Conservation (phyloP, 768 basidiomycete genomes). For the Xerocomus spinulosus region DNA sequence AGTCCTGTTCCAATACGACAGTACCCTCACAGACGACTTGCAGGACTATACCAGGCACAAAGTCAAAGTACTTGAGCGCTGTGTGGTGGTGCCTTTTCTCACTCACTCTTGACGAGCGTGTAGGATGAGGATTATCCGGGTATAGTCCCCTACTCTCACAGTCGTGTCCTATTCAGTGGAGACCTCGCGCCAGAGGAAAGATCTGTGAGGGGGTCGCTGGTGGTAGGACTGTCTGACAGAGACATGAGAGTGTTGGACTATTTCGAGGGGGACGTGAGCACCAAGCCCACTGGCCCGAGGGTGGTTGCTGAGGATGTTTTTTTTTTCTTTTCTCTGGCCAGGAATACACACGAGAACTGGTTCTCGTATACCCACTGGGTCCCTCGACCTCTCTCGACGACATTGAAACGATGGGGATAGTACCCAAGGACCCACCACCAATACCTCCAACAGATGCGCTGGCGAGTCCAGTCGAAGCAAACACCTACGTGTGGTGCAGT, state of each 20-base stretch:
- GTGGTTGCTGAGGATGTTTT: neutral
- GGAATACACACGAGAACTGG: conserved; percentile 66
- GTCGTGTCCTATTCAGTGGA: conserved; percentile 42
- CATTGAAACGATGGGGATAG: conserved; percentile 19
- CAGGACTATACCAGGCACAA: conserved; percentile 81
- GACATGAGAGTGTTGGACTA: conserved; percentile 71
- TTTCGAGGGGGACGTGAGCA: conserved; percentile 76
- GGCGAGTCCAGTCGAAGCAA: conserved; percentile 38
- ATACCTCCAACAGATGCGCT: conserved; percentile 37
- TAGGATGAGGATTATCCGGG: conserved; percentile 81
- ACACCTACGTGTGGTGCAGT: conserved; percentile 70
- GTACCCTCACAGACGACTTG: neutral
- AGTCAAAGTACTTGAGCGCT: conserved; percentile 47
- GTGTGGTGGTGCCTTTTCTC: neutral
- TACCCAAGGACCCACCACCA: conserved; percentile 41
- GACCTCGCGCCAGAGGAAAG: conserved; percentile 58
- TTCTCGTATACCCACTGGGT: conserved; percentile 55
- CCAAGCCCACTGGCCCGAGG: neutral
- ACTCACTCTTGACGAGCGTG: conserved; percentile 6
- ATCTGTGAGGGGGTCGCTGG: conserved; percentile 74
- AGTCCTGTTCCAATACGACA: conserved; percentile 20
- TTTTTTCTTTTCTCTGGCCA: conserved; percentile 34
- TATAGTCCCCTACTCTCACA: conserved; percentile 56
- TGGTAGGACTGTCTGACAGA: conserved; percentile 57
- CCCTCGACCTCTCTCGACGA: conserved; percentile 33